These are phyloP conservation scores for Chrysanthemum makinoi DNA, from an alignment of 129 eudicot species.

Conservation along the genomic window DNA sequence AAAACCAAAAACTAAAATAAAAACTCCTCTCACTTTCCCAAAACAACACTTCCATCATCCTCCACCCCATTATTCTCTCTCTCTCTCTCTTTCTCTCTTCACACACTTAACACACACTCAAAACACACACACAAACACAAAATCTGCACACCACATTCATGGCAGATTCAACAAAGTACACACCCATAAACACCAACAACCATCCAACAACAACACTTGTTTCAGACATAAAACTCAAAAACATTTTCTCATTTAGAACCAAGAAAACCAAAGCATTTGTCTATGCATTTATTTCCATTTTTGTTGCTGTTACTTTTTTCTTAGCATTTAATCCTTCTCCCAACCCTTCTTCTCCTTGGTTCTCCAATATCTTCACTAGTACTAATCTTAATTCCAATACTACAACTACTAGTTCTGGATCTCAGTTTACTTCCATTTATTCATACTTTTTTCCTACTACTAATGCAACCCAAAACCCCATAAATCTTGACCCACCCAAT, in stretches of 20 bases:
- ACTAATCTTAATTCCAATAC: neutral
- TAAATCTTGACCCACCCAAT: conserved; percentile 24
- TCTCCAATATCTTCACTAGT: conserved; percentile 43
- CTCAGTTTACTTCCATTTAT: conserved; percentile 48
- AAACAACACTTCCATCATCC: neutral
- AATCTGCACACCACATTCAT: conserved; percentile 27
- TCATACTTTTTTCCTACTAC: conserved; percentile 63
- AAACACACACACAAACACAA: neutral
- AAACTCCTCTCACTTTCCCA: conserved; percentile 6
- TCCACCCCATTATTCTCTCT: neutral
- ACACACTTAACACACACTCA: conserved; percentile 13
- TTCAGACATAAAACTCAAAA: conserved; percentile 55
- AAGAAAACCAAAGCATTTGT: conserved; percentile 47
- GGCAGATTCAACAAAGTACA: conserved; percentile 73
- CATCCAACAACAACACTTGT: conserved; percentile 39
- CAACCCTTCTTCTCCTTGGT: conserved; percentile 74
- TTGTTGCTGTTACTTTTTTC: conserved; percentile 65
- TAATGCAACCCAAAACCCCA: conserved; percentile 38
- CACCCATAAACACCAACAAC: conserved; percentile 32
- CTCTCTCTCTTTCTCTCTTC: conserved; percentile 1
- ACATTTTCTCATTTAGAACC: conserved; percentile 47
- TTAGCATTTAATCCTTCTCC: conserved; percentile 70
- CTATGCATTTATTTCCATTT: conserved; percentile 49
- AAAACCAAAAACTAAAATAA: neutral
- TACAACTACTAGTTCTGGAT: conserved; percentile 21